These are phyloP conservation scores for Basidiobolus meristosporus DNA, from an alignment of 371 early-diverging fungal species.

Conservation along the genomic window DNA sequence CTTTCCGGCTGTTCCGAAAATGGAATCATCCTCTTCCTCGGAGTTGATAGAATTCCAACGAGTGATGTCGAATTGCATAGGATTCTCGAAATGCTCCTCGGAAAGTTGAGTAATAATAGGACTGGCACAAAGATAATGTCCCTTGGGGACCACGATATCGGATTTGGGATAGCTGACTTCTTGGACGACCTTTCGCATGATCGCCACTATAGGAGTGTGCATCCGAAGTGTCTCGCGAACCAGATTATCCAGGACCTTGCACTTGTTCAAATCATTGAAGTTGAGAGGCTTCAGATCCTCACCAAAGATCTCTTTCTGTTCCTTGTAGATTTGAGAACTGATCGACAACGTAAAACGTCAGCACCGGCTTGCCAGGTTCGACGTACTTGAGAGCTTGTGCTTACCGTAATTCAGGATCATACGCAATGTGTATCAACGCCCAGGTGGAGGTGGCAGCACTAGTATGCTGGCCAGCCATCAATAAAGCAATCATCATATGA, in stretches of 20 bases:
- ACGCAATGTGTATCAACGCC: constrained; percentile 76
- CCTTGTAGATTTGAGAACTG: constrained; percentile 26
- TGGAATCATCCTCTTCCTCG: constrained; percentile 8
- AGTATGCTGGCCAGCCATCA: constrained; percentile 96
- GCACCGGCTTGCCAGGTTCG: no score
- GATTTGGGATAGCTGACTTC: constrained; percentile 39
- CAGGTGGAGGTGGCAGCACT: constrained; percentile 82
- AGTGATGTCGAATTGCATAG: constrained; percentile 57
- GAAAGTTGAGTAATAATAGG: constrained; percentile 75
- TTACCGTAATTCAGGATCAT: no score
- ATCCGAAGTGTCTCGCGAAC: constrained; percentile 86
- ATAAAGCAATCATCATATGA: no score
- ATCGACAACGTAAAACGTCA: no score
- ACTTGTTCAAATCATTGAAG: constrained; percentile 60
- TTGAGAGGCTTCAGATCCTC: constrained; percentile 32
- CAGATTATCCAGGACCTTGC: constrained; percentile 56
- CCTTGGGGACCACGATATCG: constrained; percentile 72
- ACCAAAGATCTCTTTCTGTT: constrained; percentile 37
- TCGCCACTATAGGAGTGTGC: constrained; percentile 79
- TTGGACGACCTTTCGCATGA: constrained; percentile 79
- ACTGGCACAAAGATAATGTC: constrained; percentile 69
- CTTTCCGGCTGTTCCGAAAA: no score
- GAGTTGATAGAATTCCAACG: constrained; percentile 41
- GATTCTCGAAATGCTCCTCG: constrained; percentile 52
- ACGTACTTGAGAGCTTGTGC: no score